Base-by-base conservation (phyloP, 2,329 filamentous ascomycete species). In the Neonectria neomacrospora region DNA sequence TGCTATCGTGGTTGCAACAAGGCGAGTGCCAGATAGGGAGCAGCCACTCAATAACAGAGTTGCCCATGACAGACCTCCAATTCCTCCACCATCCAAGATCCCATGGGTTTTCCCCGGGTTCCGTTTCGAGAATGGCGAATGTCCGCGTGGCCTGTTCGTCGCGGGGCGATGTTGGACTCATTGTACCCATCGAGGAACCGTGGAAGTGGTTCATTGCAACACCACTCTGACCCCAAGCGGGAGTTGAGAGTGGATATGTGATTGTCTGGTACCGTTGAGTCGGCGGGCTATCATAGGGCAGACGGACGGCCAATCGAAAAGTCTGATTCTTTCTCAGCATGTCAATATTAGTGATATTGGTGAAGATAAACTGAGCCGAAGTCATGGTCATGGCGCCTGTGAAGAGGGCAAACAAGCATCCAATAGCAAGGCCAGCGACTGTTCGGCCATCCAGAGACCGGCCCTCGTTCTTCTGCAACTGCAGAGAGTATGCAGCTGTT, bases 261-360 rank as follows among this genome's bases (percentile, higher is more conserved):
- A 91, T 82, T 2, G 85, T 85, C 2, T 74, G 72, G 66, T 83
- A 89, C 12, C 72, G 69, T 41, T 78, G 76, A 28, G 82, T 80
- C 1, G 78, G 67, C 18, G 73, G 77, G n/a, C 79, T 82, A 45
- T 77, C 80, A 41, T 75, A 78, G 18, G 89, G 90, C 18, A 95
- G 84, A 23, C 89, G 85, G 6, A 97, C 86, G 1, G 95, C 94
- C 32, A 98, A 80, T 54, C 89, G 88, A 78, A 91, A 90, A 5
- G 88, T 86, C 64, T 86, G 88, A 18, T 80, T 83, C 65, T 82
- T 85, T 59, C 83, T 85, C 26, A 97, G 82, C 61, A 90, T 87
- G 75, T 99, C 96, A 62, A 99, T 90, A 18, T 93, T 96, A 1
- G 94, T 97, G 50, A 89, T 84, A 73, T 97, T 97, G 56, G 85